phyloP scores from a whole-genome alignment of 2,329 filamentous ascomycete species.

The Beauveria caledonica region DNA sequence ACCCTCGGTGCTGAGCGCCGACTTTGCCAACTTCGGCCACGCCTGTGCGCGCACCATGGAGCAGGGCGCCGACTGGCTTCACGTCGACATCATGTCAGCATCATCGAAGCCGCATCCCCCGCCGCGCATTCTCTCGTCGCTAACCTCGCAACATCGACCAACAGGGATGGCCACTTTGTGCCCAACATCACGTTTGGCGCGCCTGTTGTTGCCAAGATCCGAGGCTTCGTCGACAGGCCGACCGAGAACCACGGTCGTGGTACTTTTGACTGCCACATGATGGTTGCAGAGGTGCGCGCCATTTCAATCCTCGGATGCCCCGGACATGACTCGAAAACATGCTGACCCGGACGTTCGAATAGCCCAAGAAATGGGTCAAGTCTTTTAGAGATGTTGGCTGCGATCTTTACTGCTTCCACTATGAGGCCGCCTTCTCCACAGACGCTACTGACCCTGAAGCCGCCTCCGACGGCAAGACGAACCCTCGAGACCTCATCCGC shows the following conservation, averaged over 20 bases:
- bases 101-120: not conserved
- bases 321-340: not conserved
- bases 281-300: conserved; percentile 80
- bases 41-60: conserved; percentile 82
- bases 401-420: conserved; percentile 99
- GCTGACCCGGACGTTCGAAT: conserved; percentile 13
- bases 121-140: not conserved
- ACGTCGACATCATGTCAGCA: conserved; percentile 78
- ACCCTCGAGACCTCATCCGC: conserved; percentile 72
- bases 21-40: conserved; percentile 82
- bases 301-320: not conserved
- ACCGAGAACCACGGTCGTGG: conserved; percentile 64
- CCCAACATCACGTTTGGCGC: conserved; percentile 97
- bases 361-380: conserved; percentile 98
- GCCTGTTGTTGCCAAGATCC: conserved; percentile 90
- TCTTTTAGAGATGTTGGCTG: conserved; percentile 91
- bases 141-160: not conserved
- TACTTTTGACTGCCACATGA: conserved; percentile 99
- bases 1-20: conserved; percentile 94
- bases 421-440: conserved; percentile 87
- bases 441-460: conserved; percentile 73
- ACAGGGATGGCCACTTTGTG: conserved; percentile 95
- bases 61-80: conserved; percentile 84
- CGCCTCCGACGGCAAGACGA: conserved; percentile 63
- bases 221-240: conserved; percentile 73